These are phyloP conservation scores for Fraxinus americana DNA, from an alignment of 257 asterid genomes.

Conservation along the genomic window DNA sequence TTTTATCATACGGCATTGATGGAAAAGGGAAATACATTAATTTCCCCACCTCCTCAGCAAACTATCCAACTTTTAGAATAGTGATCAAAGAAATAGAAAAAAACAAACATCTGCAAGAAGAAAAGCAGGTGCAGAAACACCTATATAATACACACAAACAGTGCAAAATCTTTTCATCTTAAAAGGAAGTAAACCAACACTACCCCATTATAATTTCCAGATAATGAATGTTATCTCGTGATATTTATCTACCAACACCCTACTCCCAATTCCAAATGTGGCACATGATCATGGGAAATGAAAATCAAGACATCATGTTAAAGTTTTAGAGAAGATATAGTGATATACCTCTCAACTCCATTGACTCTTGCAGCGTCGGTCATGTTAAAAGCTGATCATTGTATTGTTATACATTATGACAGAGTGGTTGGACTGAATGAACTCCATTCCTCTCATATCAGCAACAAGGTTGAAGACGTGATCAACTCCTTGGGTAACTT, in stretches of 20 bases:
- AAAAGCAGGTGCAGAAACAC: background rate
- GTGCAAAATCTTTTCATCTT: background rate
- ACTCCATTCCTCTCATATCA: slow-evolving; percentile 99
- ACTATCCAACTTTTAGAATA: background rate
- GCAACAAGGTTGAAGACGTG: slow-evolving; percentile 90
- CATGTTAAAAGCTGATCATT: slow-evolving; percentile 88
- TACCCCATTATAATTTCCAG: background rate
- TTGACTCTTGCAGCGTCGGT: slow-evolving; percentile 79
- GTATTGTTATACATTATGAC: slow-evolving; percentile 90
- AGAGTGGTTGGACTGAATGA: slow-evolving; percentile 86
- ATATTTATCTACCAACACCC: background rate
- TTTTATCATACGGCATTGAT: background rate
- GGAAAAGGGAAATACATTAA: background rate
- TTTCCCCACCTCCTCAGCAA: background rate
- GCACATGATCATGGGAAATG: background rate
- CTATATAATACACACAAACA: background rate
- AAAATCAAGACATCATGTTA: slow-evolving; percentile 3
- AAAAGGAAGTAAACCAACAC: background rate
- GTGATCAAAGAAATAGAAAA: background rate
- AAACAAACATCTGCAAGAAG: background rate
- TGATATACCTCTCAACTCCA: slow-evolving; percentile 68
- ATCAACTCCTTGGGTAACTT: slow-evolving; percentile 63
- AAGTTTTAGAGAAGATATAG: slow-evolving; percentile 18
- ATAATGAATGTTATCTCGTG: background rate
- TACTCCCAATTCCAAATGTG: background rate